Base-by-base conservation (phyloP, 768 basidiomycete species). In the Boletales sp. region DNA sequence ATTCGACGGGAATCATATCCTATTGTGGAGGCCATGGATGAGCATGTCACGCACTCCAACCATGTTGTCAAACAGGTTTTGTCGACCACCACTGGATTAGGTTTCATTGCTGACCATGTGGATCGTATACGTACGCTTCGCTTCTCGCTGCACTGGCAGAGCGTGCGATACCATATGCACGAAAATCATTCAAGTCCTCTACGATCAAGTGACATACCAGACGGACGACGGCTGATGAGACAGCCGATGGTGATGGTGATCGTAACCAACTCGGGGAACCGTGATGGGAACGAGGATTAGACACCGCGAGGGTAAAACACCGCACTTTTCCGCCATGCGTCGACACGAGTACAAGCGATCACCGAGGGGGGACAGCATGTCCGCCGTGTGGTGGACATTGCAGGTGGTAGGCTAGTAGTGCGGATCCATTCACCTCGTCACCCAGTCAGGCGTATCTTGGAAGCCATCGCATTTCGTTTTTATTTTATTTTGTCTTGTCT, bases 101-200 rank as follows among this genome's bases (percentile, higher is more conserved):
- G 81, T 78, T 39, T 72, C 83, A 63, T 86, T 41, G 83, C 78
- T 15, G 82, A 82, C 56, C 85, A 81, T 55, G 83, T 25, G 52
- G 83, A 51, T 65, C 69, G 18, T 60, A 83, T 31, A 81, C 86
- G 61, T 84, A 87, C 59, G 71, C 70, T 44, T 61, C 56, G 77
- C 73, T 37, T 55, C 46, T 38, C 47, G 53, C 17, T 55, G 38
- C 46, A 25, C 21, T 25, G 21, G 21, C 21, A 25, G 21, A 25
- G 21, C 21, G 21, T 25, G 21, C 21, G 18, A 41, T 53, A 34
- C 25, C 44, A 35, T 42, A 54, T 41, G 44, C 45, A 54, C 49
- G 28, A 39, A 43, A 35, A 37, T 51, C 32, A 25, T 25, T 25
- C 21, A 25, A 25, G 45, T 14, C 71, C 72, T 72, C 73, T 59